Conservation (phyloP, 768 basidiomycete species). For the Filobasidium floriforme region DNA sequence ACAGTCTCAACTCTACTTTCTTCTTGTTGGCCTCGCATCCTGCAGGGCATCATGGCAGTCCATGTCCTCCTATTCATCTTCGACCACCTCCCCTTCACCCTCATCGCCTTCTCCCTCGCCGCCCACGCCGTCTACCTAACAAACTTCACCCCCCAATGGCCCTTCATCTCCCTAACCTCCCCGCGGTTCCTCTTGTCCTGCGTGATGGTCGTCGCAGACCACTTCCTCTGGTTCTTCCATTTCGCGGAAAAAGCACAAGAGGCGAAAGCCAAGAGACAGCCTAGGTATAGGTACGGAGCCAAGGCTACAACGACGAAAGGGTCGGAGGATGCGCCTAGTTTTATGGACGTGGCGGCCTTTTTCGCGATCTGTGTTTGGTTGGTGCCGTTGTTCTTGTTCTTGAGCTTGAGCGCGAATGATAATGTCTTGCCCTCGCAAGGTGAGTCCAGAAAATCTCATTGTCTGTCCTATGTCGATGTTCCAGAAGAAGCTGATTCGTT, state of each 20-base stretch:
- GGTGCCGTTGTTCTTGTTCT: constrained; percentile 82
- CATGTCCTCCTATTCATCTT: constrained; percentile 69
- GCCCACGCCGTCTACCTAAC: constrained; percentile 86
- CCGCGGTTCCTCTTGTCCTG: constrained; percentile 77
- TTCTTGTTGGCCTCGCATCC: too few relatives aligned
- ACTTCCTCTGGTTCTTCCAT: constrained; percentile 95
- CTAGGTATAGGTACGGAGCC: constrained; percentile 32
- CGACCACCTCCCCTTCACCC: constrained; percentile 70
- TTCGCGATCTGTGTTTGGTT: constrained; percentile 51
- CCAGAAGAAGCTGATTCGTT: too few relatives aligned
- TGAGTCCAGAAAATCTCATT: constrained; percentile 20
- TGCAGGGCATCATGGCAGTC: constrained; percentile 66
- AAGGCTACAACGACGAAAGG: constrained; percentile 15
- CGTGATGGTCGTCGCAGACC: constrained; percentile 72
- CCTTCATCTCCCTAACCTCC: constrained; percentile 83
- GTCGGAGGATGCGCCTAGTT: constrained; percentile 34
- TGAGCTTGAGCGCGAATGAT: constrained; percentile 93
- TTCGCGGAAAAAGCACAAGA: constrained; percentile 55
- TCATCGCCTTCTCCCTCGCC: constrained; percentile 66
- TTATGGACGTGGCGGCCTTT: constrained; percentile 51
- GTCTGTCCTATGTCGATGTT: not conserved
- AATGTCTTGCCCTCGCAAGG: constrained; percentile 67
- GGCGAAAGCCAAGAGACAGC: constrained; percentile 29
- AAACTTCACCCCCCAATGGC: constrained; percentile 87
- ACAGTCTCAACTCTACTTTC: too few relatives aligned